A percentile compares a stretch with the other conserved stretches of the same genome.
phyloP scores from a whole-genome alignment of 768 basidiomycete genomes.

The Boletellus emodensis region DNA sequence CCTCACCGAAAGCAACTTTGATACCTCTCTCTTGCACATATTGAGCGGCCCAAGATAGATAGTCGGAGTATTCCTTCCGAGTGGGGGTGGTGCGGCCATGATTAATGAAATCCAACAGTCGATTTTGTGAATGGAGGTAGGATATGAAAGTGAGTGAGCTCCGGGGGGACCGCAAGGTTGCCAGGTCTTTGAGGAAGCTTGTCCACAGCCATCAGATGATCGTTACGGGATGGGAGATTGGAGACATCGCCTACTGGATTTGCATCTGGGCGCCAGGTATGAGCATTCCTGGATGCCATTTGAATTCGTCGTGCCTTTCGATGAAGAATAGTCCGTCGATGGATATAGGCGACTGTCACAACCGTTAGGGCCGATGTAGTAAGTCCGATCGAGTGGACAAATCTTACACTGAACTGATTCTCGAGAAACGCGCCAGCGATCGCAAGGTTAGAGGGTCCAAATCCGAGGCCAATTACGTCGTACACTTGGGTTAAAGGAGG shows the following conservation, averaged over 20 bases:
- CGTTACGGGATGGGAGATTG: no score
- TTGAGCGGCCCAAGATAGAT: constrained; percentile 48
- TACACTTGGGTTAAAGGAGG: no score
- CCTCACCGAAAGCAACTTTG: constrained; percentile 43
- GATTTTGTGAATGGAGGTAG: no score
- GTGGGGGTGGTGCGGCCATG: constrained; percentile 48
- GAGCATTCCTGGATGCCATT: constrained; percentile 57
- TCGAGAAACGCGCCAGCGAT: constrained; percentile 49
- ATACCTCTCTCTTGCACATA: constrained; percentile 42
- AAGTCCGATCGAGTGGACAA: constrained; percentile 13
- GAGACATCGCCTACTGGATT: constrained; percentile 28
- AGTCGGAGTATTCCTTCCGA: constrained; percentile 52
- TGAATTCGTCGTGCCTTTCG: constrained; percentile 45
- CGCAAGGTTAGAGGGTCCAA: constrained; percentile 52
- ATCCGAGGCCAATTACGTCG: constrained; percentile 49
- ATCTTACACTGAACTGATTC: constrained; percentile 19
- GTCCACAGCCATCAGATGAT: no score
- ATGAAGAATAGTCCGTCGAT: constrained; percentile 38
- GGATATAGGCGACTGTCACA: no score
- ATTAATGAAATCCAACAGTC: constrained; percentile 42
- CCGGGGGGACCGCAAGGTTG: no score
- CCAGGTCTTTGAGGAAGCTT: no score
- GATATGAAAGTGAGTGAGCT: no score
- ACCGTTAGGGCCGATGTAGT: no score
- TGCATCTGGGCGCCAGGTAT: constrained; percentile 51